Percentiles rank a stretch among this genome's conserved stretches.
Evolutionary conservation across 345 rosid species (phyloP).

Genomic region (Aquilaria sinensis): DNA sequence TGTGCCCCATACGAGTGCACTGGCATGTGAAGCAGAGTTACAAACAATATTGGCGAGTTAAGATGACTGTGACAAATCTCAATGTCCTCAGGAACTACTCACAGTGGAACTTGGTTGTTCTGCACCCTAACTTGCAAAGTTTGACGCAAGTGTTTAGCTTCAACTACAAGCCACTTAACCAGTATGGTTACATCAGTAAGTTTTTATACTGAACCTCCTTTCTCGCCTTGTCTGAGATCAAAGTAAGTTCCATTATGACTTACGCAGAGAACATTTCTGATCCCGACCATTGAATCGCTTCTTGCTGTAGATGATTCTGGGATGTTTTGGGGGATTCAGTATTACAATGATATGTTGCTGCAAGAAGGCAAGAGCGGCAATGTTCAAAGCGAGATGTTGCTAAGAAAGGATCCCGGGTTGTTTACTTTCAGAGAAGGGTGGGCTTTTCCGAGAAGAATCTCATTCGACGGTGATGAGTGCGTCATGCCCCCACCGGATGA

Average conservation of each 20-base stretch:
- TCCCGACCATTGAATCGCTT: background rate
- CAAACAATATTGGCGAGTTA: conserved; percentile 70
- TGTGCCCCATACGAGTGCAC: conserved; percentile 75
- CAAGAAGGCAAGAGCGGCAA: conserved; percentile 60
- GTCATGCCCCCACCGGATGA: conserved; percentile 82
- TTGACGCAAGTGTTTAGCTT: conserved; percentile 67
- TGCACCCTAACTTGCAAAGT: conserved; percentile 66
- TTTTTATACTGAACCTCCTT: background rate
- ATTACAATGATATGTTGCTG: conserved; percentile 66
- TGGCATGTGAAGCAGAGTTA: conserved; percentile 94
- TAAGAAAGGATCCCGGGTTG: conserved; percentile 42
- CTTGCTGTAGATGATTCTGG: conserved; percentile 61
- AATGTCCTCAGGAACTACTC: conserved; percentile 64
- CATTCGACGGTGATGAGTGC: conserved; percentile 85
- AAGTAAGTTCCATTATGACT: too few species aligned
- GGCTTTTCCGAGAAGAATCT: conserved; percentile 74
- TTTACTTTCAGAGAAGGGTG: conserved; percentile 76
- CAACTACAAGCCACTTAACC: conserved; percentile 54
- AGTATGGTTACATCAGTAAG: conserved; percentile 51
- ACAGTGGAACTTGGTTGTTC: conserved; percentile 70
- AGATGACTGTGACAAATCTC: conserved; percentile 54
- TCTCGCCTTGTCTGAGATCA: too few species aligned
- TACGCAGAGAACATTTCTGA: background rate
- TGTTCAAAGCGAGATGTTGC: conserved; percentile 64
- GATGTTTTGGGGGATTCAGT: conserved; percentile 73